These are phyloP conservation scores for Apiotrichum gracile DNA, from an alignment of 1,284 basidiomycete genomes.

Conservation along the genomic window DNA sequence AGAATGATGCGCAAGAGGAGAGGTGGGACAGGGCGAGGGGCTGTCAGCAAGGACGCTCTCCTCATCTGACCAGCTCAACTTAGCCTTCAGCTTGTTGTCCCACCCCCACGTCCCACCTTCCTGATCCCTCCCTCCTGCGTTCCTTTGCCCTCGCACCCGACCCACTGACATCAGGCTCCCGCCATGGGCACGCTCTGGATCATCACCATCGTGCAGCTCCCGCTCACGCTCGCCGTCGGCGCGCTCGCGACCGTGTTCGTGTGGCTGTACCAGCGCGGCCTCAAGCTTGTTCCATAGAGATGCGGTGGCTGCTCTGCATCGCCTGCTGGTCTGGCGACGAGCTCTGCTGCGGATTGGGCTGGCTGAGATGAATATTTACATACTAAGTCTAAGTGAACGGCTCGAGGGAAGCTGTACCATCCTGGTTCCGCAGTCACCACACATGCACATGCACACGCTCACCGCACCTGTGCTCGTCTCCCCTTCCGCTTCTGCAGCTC, in stretches of 20 bases:
- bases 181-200: conserved; percentile 46
- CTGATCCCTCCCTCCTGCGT: neutral
- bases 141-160: no score
- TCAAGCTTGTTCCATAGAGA: neutral
- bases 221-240: conserved; percentile 33
- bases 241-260: conserved; percentile 17
- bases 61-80: no score
- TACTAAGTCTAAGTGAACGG: no score
- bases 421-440: no score
- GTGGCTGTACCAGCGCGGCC: neutral
- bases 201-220: conserved; percentile 44
- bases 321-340: no score
- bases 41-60: neutral
- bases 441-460: no score
- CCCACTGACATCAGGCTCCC: conserved; percentile 35
- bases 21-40: neutral
- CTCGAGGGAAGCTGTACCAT: no score
- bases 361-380: no score
- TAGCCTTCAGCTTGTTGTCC: no score
- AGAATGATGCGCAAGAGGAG: neutral
- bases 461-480: no score
- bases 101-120: neutral
- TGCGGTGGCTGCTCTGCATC: neutral
- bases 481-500: no score
- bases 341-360: neutral